Percentiles rank a stretch among this genome's conserved stretches.
Conservation (phyloP, 805 yeast species). For the Lipomyces yamanashiensis region DNA sequence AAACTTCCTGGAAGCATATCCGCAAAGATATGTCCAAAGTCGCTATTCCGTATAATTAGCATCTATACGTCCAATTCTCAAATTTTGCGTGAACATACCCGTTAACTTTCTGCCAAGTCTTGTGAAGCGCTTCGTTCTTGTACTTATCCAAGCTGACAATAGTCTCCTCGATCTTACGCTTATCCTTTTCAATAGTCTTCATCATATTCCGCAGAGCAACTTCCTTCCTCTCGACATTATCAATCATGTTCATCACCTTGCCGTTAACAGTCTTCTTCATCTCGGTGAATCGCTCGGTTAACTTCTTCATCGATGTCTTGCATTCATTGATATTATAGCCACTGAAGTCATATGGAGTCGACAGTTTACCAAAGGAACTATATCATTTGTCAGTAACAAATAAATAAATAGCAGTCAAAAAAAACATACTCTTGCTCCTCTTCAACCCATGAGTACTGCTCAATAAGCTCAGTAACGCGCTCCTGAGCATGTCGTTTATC, state of each 20-base stretch:
- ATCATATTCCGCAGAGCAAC: conserved; percentile 76
- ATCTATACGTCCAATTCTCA: not conserved
- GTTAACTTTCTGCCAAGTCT: conserved; percentile 86
- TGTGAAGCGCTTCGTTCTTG: conserved; percentile 77
- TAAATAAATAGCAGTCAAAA: not conserved
- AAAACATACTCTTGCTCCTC: conserved; percentile 56
- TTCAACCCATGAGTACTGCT: conserved; percentile 71
- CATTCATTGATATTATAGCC: conserved; percentile 60
- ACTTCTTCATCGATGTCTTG: conserved; percentile 58
- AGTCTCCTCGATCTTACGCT: conserved; percentile 85
- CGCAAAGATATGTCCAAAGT: conserved; percentile 87
- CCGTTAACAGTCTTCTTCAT: conserved; percentile 83
- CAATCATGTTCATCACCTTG: conserved; percentile 88
- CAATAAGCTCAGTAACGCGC: conserved; percentile 54
- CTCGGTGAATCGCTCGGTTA: conserved; percentile 63
- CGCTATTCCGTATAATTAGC: conserved; percentile 44
- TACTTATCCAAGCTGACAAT: conserved; percentile 81
- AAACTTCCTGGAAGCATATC: conserved; percentile 87
- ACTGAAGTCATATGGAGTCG: conserved; percentile 44
- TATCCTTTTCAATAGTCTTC: conserved; percentile 84
- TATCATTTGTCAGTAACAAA: not conserved
- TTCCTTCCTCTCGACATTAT: conserved; percentile 88
- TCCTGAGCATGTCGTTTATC: conserved; percentile 31
- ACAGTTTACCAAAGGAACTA: conserved; percentile 43
- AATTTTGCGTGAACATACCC: conserved; percentile 39